These are phyloP conservation scores for Alternaria viburni DNA, from an alignment of 2,329 filamentous ascomycete species.

Conservation along the genomic window DNA sequence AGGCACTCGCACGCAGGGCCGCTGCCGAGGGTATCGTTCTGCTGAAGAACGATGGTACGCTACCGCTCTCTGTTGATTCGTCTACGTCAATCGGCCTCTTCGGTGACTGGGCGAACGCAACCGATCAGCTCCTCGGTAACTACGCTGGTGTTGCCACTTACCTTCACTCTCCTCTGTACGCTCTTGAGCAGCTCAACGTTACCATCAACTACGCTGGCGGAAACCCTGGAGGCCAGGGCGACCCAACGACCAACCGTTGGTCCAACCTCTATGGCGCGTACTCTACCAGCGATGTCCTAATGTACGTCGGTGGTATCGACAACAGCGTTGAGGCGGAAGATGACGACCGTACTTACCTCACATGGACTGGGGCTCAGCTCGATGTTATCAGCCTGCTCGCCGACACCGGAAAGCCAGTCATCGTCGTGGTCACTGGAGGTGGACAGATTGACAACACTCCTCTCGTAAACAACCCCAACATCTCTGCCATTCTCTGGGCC, in stretches of 20 bases:
- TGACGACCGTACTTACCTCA: conserved; percentile 58
- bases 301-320: conserved; percentile 65
- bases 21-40: conserved; percentile 57
- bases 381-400: conserved; percentile 59
- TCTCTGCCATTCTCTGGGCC: conserved; percentile 63
- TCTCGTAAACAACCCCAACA: conserved; percentile 55
- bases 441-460: conserved; percentile 61
- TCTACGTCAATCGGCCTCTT: conserved; percentile 62
- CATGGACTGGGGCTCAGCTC: conserved; percentile 61
- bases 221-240: conserved; percentile 30
- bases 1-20: conserved; percentile 63
- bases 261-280: conserved; percentile 17
- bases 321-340: conserved; percentile 60
- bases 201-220: conserved; percentile 37
- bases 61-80: conserved; percentile 52
- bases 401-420: conserved; percentile 55
- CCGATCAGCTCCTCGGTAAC: conserved; percentile 63
- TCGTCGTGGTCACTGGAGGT: conserved; percentile 62
- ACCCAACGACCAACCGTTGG: conserved; percentile 37
- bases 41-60: conserved; percentile 59
- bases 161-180: conserved; percentile 60
- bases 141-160: conserved; percentile 65
- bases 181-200: conserved; percentile 56
- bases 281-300: conserved; percentile 56
- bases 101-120: conserved; percentile 64